These are phyloP conservation scores for Capsicum pubescens DNA, from an alignment of 257 asterid genomes.

Conservation along the genomic window DNA sequence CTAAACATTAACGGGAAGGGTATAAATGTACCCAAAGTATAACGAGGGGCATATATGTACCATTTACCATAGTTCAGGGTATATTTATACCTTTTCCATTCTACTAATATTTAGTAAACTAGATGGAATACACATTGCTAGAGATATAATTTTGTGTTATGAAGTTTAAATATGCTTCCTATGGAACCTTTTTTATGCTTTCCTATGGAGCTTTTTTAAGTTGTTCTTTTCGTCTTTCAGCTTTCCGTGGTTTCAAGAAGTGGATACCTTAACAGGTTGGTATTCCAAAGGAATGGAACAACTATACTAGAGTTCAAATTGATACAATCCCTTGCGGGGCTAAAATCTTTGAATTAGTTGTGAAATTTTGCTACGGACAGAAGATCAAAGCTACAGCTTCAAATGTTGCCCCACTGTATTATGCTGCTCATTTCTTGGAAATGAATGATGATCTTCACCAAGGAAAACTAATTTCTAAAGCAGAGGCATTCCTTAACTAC, in stretches of 20 bases:
- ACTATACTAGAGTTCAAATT: constrained; percentile 31
- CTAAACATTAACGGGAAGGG: no score
- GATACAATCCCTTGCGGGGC: constrained; percentile 42
- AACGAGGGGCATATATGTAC: no score
- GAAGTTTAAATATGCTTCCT: neutral
- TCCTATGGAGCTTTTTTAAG: constrained; percentile 5
- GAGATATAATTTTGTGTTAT: neutral
- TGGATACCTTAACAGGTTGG: constrained; percentile 38
- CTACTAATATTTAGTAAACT: neutral
- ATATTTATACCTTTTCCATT: no score
- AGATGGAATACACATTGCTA: neutral
- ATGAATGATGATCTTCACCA: constrained; percentile 41
- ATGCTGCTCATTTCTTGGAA: constrained; percentile 46
- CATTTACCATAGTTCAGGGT: no score
- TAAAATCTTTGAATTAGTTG: constrained; percentile 39
- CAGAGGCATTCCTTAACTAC: constrained; percentile 39
- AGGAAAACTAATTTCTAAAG: constrained; percentile 39
- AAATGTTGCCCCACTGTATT: constrained; percentile 40
- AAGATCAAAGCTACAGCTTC: constrained; percentile 40
- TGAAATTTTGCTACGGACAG: constrained; percentile 43
- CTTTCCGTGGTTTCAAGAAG: constrained; percentile 44
- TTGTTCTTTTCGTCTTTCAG: constrained; percentile 31
- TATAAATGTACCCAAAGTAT: no score
- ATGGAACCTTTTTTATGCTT: no score
- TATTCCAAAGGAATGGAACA: constrained; percentile 23